Evolutionary conservation across 2,329 filamentous ascomycete species (phyloP).

Genomic region (Diaporthe vexans): DNA sequence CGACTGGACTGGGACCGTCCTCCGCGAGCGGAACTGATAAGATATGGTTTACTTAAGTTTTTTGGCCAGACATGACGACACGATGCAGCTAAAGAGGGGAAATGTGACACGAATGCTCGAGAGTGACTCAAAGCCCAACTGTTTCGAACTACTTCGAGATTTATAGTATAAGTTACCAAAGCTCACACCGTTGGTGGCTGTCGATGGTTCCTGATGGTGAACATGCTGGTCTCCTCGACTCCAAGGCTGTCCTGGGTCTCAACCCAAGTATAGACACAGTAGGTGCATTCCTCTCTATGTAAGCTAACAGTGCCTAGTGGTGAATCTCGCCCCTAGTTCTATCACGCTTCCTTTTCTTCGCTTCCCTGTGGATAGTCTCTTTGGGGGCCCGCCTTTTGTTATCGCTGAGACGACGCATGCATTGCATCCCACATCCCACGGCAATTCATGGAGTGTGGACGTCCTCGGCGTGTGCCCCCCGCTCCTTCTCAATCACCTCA

Average conservation of each 20-base stretch:
- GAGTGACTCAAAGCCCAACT: no score
- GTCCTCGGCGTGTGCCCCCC: not conserved
- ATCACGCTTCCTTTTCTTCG: no score
- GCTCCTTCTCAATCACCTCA: constrained; percentile 4
- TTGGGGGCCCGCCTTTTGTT: not conserved
- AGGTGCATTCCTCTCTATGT: no score
- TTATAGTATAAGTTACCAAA: no score
- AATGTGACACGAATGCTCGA: not conserved
- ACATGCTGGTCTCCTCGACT: not conserved
- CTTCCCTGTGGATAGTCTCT: no score
- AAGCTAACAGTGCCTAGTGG: no score
- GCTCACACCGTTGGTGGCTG: no score
- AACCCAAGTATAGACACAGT: no score
- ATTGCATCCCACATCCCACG: no score
- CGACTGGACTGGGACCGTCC: not conserved
- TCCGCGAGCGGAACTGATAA: constrained; percentile 10
- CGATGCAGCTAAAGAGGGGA: constrained; percentile 4
- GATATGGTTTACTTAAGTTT: constrained; percentile 8
- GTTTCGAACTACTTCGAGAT: not conserved
- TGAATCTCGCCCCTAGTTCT: no score
- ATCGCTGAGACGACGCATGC: no score
- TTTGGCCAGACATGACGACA: constrained; percentile 1
- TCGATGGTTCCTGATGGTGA: not conserved
- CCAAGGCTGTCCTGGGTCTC: not conserved
- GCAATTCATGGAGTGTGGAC: not conserved